Evolutionary conservation across 225 moss, liverwort and hornwort genomes (phyloP), one percentile per base, ranked within the genome.

Genomic region (Polytrichum commune): DNA sequence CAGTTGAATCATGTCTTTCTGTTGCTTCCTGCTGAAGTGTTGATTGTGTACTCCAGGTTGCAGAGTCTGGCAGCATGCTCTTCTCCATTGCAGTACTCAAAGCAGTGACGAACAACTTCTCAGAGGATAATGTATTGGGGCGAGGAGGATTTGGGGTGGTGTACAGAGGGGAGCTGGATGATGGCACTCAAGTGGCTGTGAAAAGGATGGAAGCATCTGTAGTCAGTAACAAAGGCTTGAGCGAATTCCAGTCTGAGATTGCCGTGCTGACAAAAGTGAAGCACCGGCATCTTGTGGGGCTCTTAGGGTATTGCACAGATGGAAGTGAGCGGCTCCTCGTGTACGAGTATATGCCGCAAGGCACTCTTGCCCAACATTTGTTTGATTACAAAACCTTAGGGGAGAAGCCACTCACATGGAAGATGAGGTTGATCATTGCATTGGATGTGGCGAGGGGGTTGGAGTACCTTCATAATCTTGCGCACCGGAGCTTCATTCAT

Each of bases 141-240:
- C 82, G 86, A 5, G 89, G 89, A 1, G 89, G 89, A n/a, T 89
- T 89, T 65, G 89, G 89, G n/a, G 89, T 89, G 0, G 89, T 89
- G 24, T 89, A 89, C 75, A 86, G 78, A 38, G 89, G 89, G 5
- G 64, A 76, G 16, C 73, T 89, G 4, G 53, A 83, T 19, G 89
- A 89, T 58, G 89, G 89, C 53, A 86, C 89, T 27, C 75, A 72
- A 75, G 77, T 89, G 4, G 86, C 89, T 4, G 89, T 89, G 55
- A 89, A 89, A 74, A 81, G 89, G 24, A 89, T 89, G 89, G 86
- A 89, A 13, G 89, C 78, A 2, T 77, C 89, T 5, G 84, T 89
- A 67, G 86, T 89, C 66, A 83, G 83, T 33, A 89, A 29, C 74
- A 86, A 86, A 46, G 89, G 89, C 5, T 7, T 89, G 64, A 81